Evolutionary conservation across 2,329 filamentous ascomycete genomes (phyloP).

Genomic region (Aspergillus sp.): DNA sequence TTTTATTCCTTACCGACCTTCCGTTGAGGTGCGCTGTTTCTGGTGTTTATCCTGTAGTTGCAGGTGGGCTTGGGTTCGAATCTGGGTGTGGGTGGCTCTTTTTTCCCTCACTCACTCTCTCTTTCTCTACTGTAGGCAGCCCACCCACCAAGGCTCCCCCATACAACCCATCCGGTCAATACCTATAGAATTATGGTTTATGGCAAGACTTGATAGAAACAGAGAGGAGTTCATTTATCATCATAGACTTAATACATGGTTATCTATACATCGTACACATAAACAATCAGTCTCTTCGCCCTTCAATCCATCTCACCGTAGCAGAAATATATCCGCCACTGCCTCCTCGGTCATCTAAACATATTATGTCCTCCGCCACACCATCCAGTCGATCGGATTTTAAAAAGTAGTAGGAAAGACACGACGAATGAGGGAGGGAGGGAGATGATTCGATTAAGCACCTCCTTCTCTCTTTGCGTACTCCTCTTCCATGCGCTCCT

Average conservation of each 20-base stretch:
- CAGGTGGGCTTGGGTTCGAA: constrained; percentile 9
- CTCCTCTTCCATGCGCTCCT: constrained; percentile 50
- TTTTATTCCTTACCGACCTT: constrained; percentile 27
- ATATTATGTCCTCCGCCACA: too few species aligned
- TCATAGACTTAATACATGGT: neutral
- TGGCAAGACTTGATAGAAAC: neutral
- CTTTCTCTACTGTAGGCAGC: neutral
- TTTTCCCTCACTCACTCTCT: constrained; percentile 1
- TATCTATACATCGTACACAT: too few species aligned
- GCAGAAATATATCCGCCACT: too few species aligned
- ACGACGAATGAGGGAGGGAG: neutral
- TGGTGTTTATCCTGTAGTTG: neutral
- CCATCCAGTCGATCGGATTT: too few species aligned
- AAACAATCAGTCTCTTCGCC: too few species aligned
- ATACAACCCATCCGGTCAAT: too few species aligned
- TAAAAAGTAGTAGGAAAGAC: too few species aligned
- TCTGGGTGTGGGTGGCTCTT: neutral
- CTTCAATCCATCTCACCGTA: neutral
- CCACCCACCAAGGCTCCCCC: too few species aligned
- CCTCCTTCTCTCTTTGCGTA: constrained; percentile 47
- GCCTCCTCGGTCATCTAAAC: neutral
- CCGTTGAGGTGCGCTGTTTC: constrained; percentile 14
- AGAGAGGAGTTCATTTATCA: neutral
- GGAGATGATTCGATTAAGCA: constrained; percentile 26
- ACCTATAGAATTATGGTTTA: too few species aligned